These are phyloP conservation scores for Umbelopsis sp. DNA, from an alignment of 192 early-diverging fungal genomes.

Conservation along the genomic window DNA sequence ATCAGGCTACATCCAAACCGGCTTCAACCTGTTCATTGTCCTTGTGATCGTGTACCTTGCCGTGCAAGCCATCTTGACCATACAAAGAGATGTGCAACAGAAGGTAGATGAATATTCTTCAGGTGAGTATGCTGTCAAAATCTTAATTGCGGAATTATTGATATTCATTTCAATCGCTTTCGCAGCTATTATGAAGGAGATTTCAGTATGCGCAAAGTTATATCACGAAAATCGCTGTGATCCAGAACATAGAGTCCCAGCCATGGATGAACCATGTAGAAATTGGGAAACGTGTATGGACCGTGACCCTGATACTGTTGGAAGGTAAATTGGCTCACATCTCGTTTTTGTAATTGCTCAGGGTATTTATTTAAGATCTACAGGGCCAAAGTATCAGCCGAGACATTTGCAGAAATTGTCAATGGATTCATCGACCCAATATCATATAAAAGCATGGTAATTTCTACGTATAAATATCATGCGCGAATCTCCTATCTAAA, in stretches of 20 bases:
- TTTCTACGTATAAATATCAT: not conserved
- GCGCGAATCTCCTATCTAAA: not conserved
- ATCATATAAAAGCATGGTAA: conserved; percentile 84
- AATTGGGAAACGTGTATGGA: conserved; percentile 61
- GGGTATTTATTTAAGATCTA: not conserved
- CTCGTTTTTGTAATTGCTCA: not conserved
- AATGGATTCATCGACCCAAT: conserved; percentile 85
- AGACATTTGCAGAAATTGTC: conserved; percentile 81
- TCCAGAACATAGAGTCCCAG: conserved; percentile 53
- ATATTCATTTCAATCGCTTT: not conserved
- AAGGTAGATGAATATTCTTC: conserved; percentile 66
- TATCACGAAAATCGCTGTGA: conserved; percentile 65
- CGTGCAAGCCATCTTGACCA: conserved; percentile 63
- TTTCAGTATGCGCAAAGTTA: conserved; percentile 60
- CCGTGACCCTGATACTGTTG: conserved; percentile 60
- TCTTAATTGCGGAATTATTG: not conserved
- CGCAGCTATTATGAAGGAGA: conserved; percentile 48
- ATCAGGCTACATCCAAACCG: conserved; percentile 14
- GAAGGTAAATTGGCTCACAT: conserved; percentile 42
- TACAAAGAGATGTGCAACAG: conserved; percentile 72
- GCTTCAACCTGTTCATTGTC: conserved; percentile 1
- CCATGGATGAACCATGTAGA: conserved; percentile 61
- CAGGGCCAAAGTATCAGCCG: conserved; percentile 76
- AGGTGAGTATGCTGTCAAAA: conserved; percentile 16
- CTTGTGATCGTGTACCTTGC: not conserved